Conservation (phyloP, 805 yeast genomes). For the Candida chauliodis region DNA sequence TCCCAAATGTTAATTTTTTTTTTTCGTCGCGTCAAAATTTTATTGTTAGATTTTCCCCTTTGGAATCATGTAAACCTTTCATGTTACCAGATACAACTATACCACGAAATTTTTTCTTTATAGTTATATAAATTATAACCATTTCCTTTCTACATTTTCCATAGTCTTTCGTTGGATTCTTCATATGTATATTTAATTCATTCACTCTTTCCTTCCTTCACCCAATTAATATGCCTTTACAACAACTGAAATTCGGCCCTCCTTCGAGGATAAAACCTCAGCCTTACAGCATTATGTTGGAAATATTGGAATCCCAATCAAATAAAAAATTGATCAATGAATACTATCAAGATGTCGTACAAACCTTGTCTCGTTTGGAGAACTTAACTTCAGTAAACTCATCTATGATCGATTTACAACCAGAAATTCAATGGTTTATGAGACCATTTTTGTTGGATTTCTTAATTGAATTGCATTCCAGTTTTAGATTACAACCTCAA, state of each 20-base stretch:
- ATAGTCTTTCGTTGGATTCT: not conserved
- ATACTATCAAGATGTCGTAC: constrained; percentile 36
- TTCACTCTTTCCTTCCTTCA: constrained; percentile 1
- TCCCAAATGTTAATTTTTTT: not conserved
- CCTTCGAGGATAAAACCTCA: constrained; percentile 28
- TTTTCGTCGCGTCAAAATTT: not conserved
- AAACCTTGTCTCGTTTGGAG: constrained; percentile 40
- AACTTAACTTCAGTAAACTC: constrained; percentile 39
- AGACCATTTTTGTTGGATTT: constrained; percentile 43
- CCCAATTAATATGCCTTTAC: constrained; percentile 6
- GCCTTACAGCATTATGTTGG: constrained; percentile 42
- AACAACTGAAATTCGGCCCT: constrained; percentile 19
- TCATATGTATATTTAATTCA: constrained; percentile 2
- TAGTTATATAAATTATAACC: not conserved
- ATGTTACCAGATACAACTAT: not conserved
- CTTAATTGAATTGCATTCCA: constrained; percentile 41
- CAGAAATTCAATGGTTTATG: constrained; percentile 49
- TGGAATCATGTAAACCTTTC: not conserved
- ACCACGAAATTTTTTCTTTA: not conserved
- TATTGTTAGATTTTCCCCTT: not conserved
- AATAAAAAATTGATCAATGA: constrained; percentile 42
- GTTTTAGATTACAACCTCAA: constrained; percentile 38
- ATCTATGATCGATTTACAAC: constrained; percentile 49
- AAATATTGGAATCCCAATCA: constrained; percentile 44
- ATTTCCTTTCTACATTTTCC: not conserved